Base-by-base conservation (phyloP, 345 rosid genomes). In the Orychophragmus violaceus region DNA sequence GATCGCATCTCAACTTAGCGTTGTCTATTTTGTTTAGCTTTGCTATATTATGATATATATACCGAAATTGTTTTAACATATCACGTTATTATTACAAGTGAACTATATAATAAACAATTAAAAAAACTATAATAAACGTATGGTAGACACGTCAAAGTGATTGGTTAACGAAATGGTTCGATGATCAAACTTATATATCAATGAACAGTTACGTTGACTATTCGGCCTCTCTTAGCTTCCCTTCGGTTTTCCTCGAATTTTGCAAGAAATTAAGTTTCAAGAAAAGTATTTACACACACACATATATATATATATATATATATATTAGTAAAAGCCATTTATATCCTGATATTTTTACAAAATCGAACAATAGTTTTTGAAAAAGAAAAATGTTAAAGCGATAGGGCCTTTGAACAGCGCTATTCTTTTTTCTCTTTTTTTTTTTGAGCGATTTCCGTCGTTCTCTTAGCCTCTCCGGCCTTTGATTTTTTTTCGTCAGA, bases 191-290 rank as follows among this genome's bases (percentile, higher is more conserved):
- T 25, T 56, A 56, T 4, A 67, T 30, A 44, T 55, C 63, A 66
- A 57, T 44, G 56, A 67, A 30, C 46, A n/a, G n/a, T n/a, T n/a
- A n/a, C n/a, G n/a, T n/a, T 70, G 75, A 70, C 75, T 62, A 44
- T 53, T 70, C n/a, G 57, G 48, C 57, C 69, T 12, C 22, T 24
- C 56, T 30, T 44, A 62, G 48, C 4, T 62, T 70, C 68, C 48
- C 18, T 12, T 23, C 27, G 22, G 2, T 8, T 44, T 62, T 70
- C 69, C 56, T 32, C 63, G 69, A 62, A 62, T 10, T 52, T 41
- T 12, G 18, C 8, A 61, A 28, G 74, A 52, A 62, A 49, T n/a
- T n/a, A n/a, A n/a, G 1, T 41, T 41, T 19, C 19, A 41, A 14
- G 9, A 37, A 32, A 32, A 37, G 13, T 37, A n/a, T 37, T 37